Percentiles rank a stretch among this genome's conserved stretches.
Evolutionary conservation across 208 protist genomes (phyloP).

Genomic region (Naegleria lovaniensis): DNA sequence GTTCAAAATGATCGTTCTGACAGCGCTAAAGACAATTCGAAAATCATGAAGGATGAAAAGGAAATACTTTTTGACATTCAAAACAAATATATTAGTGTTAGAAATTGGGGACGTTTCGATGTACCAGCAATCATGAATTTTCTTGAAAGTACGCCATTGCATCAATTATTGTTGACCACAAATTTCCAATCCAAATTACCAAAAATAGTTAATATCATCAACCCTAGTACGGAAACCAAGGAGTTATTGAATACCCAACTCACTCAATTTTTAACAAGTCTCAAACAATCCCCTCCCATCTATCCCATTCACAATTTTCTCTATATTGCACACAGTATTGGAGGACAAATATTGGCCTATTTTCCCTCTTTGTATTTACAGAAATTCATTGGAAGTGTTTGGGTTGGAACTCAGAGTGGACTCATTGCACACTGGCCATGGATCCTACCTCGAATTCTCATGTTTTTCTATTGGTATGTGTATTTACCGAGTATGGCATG

Average conservation of each 20-base stretch:
- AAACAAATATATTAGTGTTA: not conserved
- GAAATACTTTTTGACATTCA: not conserved
- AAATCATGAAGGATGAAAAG: not conserved
- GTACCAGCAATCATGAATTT: not conserved
- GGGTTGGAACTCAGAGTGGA: not conserved
- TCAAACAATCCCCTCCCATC: too few relatives aligned
- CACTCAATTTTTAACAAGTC: too few relatives aligned
- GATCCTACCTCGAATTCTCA: not conserved
- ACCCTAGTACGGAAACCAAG: too few relatives aligned
- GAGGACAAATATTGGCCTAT: not conserved
- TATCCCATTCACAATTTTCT: not conserved
- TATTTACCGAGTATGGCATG: not conserved
- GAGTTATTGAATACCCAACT: too few relatives aligned
- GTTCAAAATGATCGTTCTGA: too few relatives aligned
- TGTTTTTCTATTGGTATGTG: not conserved
- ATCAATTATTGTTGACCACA: not conserved
- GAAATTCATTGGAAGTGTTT: not conserved
- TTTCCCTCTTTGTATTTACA: not conserved
- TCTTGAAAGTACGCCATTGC: not conserved
- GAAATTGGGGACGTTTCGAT: not conserved
- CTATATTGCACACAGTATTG: not conserved
- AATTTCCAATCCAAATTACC: not conserved
- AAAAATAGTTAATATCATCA: not conserved
- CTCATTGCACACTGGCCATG: not conserved
- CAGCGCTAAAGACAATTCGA: not conserved